Percentiles rank a stretch among this genome's conserved stretches.
Evolutionary conservation across 2,329 filamentous ascomycete species (phyloP).

Genomic region (Pseudogymnoascus verrucosus): DNA sequence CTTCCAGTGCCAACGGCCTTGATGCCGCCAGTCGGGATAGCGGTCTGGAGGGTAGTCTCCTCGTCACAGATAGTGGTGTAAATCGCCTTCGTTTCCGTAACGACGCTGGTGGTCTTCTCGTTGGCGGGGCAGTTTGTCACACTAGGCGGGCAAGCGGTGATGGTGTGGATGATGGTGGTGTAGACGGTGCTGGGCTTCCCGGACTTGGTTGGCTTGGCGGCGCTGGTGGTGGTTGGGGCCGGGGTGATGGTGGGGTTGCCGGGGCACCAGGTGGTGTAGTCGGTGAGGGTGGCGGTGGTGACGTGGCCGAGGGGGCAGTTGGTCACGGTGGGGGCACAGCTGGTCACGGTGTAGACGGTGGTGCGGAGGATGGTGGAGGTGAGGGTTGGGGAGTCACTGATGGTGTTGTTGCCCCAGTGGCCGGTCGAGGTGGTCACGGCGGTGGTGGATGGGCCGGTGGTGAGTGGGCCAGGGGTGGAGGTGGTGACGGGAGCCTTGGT

Average conservation of each 20-base stretch:
- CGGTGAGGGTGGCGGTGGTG: slow-evolving; percentile 21
- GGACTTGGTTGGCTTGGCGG: background rate
- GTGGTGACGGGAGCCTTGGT: background rate
- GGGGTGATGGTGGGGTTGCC: slow-evolving; percentile 11
- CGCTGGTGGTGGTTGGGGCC: slow-evolving; percentile 8
- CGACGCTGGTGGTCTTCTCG: slow-evolving; percentile 23
- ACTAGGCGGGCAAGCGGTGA: slow-evolving; percentile 25
- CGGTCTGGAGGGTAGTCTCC: background rate
- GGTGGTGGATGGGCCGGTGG: background rate
- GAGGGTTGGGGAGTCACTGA: background rate
- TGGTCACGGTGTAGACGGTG: slow-evolving; percentile 22
- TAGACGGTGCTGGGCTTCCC: slow-evolving; percentile 11
- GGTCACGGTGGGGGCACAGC: slow-evolving; percentile 23
- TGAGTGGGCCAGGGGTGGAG: background rate
- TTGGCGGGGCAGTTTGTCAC: slow-evolving; percentile 31
- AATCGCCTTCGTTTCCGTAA: slow-evolving; percentile 32
- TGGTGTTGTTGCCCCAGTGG: background rate
- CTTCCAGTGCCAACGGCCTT: background rate
- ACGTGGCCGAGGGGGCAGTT: slow-evolving; percentile 22
- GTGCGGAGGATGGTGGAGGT: slow-evolving; percentile 22
- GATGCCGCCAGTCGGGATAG: background rate
- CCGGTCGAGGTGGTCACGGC: background rate
- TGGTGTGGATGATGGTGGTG: slow-evolving; percentile 13
- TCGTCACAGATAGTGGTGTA: slow-evolving; percentile 36
- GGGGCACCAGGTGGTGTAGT: slow-evolving; percentile 24